Evolutionary conservation across 2,329 filamentous ascomycete species (phyloP).

Genomic region (Fusarium pseudoanthophilum): DNA sequence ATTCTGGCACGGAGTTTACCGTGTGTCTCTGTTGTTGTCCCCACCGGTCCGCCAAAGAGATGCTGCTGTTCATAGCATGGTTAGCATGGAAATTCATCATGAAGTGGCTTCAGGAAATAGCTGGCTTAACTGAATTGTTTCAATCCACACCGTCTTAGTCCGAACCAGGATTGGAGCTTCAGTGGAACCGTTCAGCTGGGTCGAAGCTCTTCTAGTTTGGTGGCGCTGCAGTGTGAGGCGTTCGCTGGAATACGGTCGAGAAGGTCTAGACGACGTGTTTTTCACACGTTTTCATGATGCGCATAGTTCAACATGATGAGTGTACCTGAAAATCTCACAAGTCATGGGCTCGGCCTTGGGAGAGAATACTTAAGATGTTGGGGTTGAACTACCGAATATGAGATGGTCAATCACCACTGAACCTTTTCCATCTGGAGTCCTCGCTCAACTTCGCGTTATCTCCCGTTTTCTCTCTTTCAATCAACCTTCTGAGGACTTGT

Average conservation of each 20-base stretch:
- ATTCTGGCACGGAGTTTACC: neutral
- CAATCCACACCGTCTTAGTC: neutral
- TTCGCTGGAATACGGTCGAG: too few species aligned
- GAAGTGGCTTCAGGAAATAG: too few species aligned
- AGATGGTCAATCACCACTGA: neutral
- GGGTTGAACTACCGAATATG: neutral
- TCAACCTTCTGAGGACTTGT: accelerated
- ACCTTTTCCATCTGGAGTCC: accelerated
- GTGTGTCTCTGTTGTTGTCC: accelerated
- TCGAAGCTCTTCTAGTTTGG: accelerated
- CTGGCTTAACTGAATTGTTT: neutral
- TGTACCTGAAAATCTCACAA: too few species aligned
- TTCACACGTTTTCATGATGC: accelerated
- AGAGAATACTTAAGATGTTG: neutral
- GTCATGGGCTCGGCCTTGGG: neutral
- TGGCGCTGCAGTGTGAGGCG: neutral
- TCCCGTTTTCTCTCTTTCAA: too few species aligned
- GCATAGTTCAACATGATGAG: neutral
- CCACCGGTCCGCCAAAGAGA: neutral
- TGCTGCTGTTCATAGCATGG: too few species aligned
- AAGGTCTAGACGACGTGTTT: accelerated
- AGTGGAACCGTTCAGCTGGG: neutral
- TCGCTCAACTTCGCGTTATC: accelerated
- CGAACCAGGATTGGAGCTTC: accelerated
- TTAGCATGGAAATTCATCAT: too few species aligned